Base-by-base conservation (phyloP, 169 alveolate genomes). In the Perkinsus marinus region DNA sequence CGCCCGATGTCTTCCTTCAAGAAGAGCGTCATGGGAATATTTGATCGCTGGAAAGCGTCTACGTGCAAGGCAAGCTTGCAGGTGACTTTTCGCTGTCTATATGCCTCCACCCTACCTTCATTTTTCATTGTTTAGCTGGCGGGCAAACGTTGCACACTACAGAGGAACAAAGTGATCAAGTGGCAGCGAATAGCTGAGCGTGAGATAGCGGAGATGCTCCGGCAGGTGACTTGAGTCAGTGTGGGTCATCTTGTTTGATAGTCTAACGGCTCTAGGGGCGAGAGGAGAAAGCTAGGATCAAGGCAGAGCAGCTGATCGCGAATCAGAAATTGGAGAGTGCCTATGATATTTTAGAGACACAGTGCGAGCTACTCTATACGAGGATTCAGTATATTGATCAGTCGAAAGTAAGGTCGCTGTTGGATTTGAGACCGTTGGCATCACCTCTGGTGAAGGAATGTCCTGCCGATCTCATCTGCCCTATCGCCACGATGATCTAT, bases 221-320 rank as follows among this genome's bases (percentile, higher is more conserved):
- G 79, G 34, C 79, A 57, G 79, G 79, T 57, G 22, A 16, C 22
- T 2, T 2, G 7, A 2, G 79, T 6, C 22, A 57, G 22, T 57
- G 79, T 2, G 34, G 7, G 79, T 43, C 68, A 43, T 17, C 37
- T 6, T 57, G 26, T 2, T 57, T 13, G 79, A 57, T 16, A 19
- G 34, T 7, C 36, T 19, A 13, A 19, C 22, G 26, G 79, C 79
- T 10, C 10, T 16, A 57, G 79, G 79, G 79, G 5, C 79, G 79
- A 57, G 94, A 93, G 68, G 94, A 93, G 91, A 89, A 92, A 36
- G 94, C 94, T 3, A 37, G 94, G 39, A 39, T 93, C 26, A 93
- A 93, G 92, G 94, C 92, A 17, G 94, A 93, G 89, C 93, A 93
- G 38, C 16, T 93, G 30, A 89, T 93, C 39, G 89, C 91, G 26